A percentile compares a stretch with the other conserved stretches of the same genome.
These are phyloP conservation scores for Ephemerocybe angulata DNA, from an alignment of 768 basidiomycete species.

Conservation along the genomic window DNA sequence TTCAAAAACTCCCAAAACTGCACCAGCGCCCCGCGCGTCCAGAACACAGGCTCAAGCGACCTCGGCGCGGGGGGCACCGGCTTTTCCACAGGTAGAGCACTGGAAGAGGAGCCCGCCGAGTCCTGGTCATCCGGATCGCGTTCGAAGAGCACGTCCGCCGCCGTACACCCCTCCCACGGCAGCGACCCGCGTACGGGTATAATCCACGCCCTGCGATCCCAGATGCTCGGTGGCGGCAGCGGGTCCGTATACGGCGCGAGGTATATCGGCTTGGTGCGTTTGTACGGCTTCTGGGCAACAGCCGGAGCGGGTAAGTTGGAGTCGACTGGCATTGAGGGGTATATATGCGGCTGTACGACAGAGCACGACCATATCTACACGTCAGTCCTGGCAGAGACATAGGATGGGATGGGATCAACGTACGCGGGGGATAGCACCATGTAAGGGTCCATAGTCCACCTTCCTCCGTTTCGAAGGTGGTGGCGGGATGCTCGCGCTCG, in stretches of 20 bases:
- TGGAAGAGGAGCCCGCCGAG: background rate
- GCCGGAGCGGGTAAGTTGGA: no score
- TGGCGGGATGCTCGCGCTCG: conserved; percentile 1
- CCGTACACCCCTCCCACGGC: conserved; percentile 46
- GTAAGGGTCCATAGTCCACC: conserved; percentile 32
- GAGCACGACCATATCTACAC: no score
- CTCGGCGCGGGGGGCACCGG: conserved; percentile 18
- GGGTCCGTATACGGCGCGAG: conserved; percentile 32
- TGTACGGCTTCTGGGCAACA: conserved; percentile 30
- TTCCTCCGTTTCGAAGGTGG: conserved; percentile 29
- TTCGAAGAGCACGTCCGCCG: conserved; percentile 37
- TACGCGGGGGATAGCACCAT: conserved; percentile 45
- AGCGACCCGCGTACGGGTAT: conserved; percentile 52
- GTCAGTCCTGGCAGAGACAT: no score
- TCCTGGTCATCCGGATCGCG: conserved; percentile 6
- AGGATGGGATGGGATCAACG: conserved; percentile 18
- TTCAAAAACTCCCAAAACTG: conserved; percentile 52
- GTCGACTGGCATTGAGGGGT: conserved; percentile 23
- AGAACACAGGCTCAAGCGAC: conserved; percentile 32
- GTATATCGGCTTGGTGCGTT: conserved; percentile 31
- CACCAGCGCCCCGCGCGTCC: conserved; percentile 42
- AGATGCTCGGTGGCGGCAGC: conserved; percentile 25
- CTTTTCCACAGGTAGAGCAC: no score
- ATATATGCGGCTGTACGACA: conserved; percentile 41
- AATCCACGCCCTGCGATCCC: conserved; percentile 50